Evolutionary conservation across 2,329 filamentous ascomycete genomes (phyloP).

Genomic region (Trichoderma arundinaceum): DNA sequence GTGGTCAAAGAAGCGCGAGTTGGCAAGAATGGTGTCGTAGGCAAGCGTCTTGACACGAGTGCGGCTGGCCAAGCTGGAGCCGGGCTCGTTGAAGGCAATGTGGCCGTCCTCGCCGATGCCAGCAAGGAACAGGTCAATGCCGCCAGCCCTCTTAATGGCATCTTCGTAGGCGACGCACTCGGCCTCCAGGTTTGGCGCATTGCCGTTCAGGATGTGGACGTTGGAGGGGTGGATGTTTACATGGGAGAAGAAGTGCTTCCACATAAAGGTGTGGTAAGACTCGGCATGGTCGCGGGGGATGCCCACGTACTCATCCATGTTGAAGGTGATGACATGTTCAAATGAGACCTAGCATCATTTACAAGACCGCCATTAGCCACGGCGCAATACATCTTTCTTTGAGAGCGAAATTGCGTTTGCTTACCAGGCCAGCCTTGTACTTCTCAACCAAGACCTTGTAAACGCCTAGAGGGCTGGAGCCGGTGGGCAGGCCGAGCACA

Average conservation of each 20-base stretch:
- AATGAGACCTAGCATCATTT: constrained; percentile 69
- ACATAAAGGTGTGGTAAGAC: constrained; percentile 93
- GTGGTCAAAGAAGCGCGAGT: constrained; percentile 82
- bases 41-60: constrained; percentile 87
- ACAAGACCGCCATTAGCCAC: constrained; percentile 12
- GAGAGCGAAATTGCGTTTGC: constrained; percentile 30
- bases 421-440: constrained; percentile 68
- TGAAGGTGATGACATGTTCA: constrained; percentile 88
- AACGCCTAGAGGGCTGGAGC: constrained; percentile 77
- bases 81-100: constrained; percentile 90
- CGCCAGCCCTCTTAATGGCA: constrained; percentile 73
- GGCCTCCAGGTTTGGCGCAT: constrained; percentile 73
- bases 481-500: constrained; percentile 82
- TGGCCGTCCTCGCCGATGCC: constrained; percentile 87
- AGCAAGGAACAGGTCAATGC: constrained; percentile 84
- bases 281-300: constrained; percentile 82
- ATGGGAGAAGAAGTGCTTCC: constrained; percentile 86
- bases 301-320: constrained; percentile 92
- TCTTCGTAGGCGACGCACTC: constrained; percentile 83
- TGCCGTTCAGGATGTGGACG: constrained; percentile 84
- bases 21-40: constrained; percentile 85
- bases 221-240: constrained; percentile 82
- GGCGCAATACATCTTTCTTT: background rate
- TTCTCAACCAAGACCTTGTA: constrained; percentile 76
- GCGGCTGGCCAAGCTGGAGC: constrained; percentile 75